Evolutionary conservation across 805 yeast genomes (phyloP).

Genomic region (Pichia californica): DNA sequence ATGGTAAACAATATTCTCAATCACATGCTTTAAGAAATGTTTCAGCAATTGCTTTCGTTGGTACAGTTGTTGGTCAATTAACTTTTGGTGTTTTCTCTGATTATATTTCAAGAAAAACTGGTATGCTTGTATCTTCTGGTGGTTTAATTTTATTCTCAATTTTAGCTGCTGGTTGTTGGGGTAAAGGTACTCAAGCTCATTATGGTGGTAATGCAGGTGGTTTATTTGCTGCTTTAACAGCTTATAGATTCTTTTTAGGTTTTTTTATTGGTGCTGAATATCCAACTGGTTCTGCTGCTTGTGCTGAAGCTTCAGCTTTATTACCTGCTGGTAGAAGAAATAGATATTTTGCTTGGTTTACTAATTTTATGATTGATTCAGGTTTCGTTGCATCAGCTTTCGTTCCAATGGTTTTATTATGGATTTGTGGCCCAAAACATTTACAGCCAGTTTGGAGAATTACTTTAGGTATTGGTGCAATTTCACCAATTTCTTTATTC

Average conservation of each 20-base stretch:
- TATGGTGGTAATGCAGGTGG: conserved; percentile 56
- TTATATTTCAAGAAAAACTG: conserved; percentile 69
- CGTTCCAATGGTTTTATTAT: conserved; percentile 77
- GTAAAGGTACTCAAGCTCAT: conserved; percentile 39
- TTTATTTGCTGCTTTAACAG: conserved; percentile 75
- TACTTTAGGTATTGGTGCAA: conserved; percentile 83
- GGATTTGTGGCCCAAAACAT: conserved; percentile 70
- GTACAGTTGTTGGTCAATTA: conserved; percentile 84
- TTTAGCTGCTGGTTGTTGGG: conserved; percentile 84
- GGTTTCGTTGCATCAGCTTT: conserved; percentile 83
- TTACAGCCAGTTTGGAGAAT: conserved; percentile 88
- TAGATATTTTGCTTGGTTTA: conserved; percentile 84
- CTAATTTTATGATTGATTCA: conserved; percentile 78
- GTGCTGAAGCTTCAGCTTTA: conserved; percentile 81
- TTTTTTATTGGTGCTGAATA: conserved; percentile 93
- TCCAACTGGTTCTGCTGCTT: conserved; percentile 89
- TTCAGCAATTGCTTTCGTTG: conserved; percentile 83
- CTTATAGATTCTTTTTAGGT: conserved; percentile 82
- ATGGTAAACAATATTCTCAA: conserved; percentile 53
- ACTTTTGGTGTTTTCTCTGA: conserved; percentile 78
- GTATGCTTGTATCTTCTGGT: conserved; percentile 74
- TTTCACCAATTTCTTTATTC: conserved; percentile 76
- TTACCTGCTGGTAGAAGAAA: conserved; percentile 81
- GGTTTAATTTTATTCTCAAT: conserved; percentile 74
- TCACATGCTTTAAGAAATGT: conserved; percentile 75